Conservation (phyloP, 306 rosid genomes). For the Sophora flavescens region DNA sequence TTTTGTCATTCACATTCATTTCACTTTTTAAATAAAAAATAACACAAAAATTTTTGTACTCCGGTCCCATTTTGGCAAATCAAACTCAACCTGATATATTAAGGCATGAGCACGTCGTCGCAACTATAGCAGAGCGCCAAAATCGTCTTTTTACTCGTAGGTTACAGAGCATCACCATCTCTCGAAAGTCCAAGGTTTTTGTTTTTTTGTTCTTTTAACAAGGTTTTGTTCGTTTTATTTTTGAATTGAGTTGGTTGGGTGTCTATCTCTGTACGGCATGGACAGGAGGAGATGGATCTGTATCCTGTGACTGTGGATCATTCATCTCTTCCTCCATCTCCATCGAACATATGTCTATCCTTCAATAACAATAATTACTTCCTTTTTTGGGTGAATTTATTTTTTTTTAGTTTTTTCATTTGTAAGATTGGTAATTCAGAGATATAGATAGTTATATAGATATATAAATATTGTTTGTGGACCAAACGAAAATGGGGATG, state of each 20-base stretch:
- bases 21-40: no score
- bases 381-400: slow-evolving; percentile 7
- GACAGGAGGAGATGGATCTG: slow-evolving; percentile 54
- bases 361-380: neutral
- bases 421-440: slow-evolving; percentile 26
- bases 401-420: slow-evolving; percentile 17
- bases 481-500: slow-evolving; percentile 60
- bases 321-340: neutral
- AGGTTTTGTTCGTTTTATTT: neutral
- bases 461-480: neutral
- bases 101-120: no score
- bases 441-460: neutral
- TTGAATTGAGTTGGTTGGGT: neutral
- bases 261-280: neutral
- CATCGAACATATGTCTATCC: no score
- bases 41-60: no score
- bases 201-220: no score
- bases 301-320: neutral
- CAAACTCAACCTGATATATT: no score
- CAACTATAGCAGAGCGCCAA: neutral
- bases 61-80: no score
- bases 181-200: neutral
- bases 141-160: neutral
- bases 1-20: no score
- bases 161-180: neutral